These are phyloP conservation scores for Calonectria naviculata DNA, from an alignment of 2,329 filamentous ascomycete species.

Conservation along the genomic window DNA sequence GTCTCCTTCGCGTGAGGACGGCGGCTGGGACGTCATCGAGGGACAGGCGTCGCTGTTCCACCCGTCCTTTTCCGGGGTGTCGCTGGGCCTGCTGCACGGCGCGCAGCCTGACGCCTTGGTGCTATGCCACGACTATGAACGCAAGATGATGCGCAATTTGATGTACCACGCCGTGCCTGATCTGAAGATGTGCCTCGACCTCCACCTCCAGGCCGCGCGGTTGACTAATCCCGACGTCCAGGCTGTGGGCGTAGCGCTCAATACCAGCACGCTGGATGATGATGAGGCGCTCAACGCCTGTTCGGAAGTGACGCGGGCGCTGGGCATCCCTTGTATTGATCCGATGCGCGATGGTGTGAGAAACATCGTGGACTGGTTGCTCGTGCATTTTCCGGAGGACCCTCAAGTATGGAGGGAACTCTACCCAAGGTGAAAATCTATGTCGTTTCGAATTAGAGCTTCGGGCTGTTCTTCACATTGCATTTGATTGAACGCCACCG, in stretches of 20 bases:
- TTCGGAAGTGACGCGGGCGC: too few relatives aligned
- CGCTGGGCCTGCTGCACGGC: not conserved
- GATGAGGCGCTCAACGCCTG: not conserved
- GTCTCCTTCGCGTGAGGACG: not conserved
- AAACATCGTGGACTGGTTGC: not conserved
- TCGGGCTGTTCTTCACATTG: too few relatives aligned
- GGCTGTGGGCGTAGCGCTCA: not conserved
- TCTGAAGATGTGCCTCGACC: not conserved
- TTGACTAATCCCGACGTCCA: not conserved
- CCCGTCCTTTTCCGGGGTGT: not conserved
- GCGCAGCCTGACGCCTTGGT: not conserved
- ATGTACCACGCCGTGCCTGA: not conserved
- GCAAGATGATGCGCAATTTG: not conserved
- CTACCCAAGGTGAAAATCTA: too few relatives aligned
- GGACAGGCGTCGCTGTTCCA: not conserved
- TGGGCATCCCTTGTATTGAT: not conserved
- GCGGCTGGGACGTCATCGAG: slow-evolving; percentile 1
- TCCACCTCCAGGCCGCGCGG: not conserved
- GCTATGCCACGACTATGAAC: not conserved
- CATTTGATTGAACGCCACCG: too few relatives aligned
- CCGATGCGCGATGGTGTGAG: not conserved
- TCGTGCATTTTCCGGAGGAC: not conserved
- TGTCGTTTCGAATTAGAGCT: too few relatives aligned
- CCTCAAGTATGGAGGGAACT: not conserved
- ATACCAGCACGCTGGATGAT: not conserved